phyloP scores from a whole-genome alignment of 2,329 filamentous ascomycete species.

The Fusarium sp. region DNA sequence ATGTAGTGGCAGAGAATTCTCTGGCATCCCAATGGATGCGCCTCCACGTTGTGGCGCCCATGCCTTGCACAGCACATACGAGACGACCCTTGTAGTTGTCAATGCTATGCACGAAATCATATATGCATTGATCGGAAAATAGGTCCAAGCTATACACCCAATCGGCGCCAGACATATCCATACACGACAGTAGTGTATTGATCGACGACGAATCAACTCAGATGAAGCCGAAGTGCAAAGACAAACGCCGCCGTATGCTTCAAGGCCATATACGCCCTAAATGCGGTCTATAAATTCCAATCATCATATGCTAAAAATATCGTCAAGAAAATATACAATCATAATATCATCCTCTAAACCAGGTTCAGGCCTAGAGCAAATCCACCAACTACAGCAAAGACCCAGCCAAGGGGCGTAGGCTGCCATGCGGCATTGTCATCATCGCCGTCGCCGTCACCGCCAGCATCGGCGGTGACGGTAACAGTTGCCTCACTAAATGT shows the following conservation, averaged over 20 bases:
- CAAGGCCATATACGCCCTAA: not conserved
- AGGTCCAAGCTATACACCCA: not conserved
- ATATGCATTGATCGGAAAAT: not conserved
- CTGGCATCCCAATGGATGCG: not conserved
- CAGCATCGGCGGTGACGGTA: constrained; percentile 37
- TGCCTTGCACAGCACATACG: not conserved
- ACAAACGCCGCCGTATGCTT: constrained; percentile 35
- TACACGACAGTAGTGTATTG: not conserved
- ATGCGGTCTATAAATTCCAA: constrained; percentile 30
- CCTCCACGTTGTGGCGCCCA: not conserved
- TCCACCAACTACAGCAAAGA: constrained; percentile 35
- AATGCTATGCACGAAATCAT: not conserved
- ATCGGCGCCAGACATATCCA: not conserved
- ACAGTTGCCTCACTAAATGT: constrained; percentile 37
- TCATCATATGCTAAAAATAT: constrained; percentile 21
- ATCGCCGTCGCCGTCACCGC: constrained; percentile 5
- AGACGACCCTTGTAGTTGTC: not conserved
- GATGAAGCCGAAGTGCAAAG: not conserved
- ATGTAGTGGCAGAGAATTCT: not conserved
- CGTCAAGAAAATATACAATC: constrained; percentile 32
- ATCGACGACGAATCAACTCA: not conserved
- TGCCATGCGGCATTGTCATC: constrained; percentile 38
- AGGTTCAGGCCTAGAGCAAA: constrained; percentile 42
- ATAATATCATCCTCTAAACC: constrained; percentile 26
- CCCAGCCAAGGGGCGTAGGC: constrained; percentile 26